Conservation (phyloP, 1,139 yeast species). For the Torulaspora pretoriensis region DNA sequence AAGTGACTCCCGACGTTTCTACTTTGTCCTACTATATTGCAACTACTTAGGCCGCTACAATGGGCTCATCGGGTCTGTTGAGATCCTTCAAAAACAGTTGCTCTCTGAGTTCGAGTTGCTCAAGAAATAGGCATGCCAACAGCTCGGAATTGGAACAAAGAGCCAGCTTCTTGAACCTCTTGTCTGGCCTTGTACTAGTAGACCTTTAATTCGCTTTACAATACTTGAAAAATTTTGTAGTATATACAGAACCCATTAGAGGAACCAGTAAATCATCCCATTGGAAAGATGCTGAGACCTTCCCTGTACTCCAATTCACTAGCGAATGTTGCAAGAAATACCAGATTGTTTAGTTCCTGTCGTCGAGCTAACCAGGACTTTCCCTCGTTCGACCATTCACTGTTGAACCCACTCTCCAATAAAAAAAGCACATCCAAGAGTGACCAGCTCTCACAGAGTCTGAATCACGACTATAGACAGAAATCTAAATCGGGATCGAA, state of each 20-base stretch:
- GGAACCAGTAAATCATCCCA: not conserved
- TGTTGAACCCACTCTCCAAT: constrained; percentile 16
- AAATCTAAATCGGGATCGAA: constrained; percentile 3
- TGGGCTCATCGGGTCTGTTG: no score
- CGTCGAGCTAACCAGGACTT: constrained; percentile 9
- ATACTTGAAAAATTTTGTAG: not conserved
- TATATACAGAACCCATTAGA: not conserved
- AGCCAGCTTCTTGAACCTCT: not conserved
- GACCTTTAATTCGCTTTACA: not conserved
- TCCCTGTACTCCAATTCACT: not conserved
- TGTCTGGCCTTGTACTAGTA: not conserved
- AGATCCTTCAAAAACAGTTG: no score
- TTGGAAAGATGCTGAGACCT: constrained; percentile 5
- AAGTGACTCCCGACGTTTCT: no score
- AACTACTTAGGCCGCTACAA: no score
- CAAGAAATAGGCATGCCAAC: no score
- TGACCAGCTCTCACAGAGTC: constrained; percentile 10
- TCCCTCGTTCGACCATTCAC: constrained; percentile 18
- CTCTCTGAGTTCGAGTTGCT: no score
- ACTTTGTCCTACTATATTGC: no score
- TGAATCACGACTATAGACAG: constrained; percentile 7
- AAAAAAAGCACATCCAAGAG: constrained; percentile 7
- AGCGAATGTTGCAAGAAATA: not conserved
- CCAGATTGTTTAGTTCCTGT: constrained; percentile 6
- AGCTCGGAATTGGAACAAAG: not conserved